phyloP scores from a whole-genome alignment of 2,329 filamentous ascomycete genomes.

The Apiospora rasikravindrae region DNA sequence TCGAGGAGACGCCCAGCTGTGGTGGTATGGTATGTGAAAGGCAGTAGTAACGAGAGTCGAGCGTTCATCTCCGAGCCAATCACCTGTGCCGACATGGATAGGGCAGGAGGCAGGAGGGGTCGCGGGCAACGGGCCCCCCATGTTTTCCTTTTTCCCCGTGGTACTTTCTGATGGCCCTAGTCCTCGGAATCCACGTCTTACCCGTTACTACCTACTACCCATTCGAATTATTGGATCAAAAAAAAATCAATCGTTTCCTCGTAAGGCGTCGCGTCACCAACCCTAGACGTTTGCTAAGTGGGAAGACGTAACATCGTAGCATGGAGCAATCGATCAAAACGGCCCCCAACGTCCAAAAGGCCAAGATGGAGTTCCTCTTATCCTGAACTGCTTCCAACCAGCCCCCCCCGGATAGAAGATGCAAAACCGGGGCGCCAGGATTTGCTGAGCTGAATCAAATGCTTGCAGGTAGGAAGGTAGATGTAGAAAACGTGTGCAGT shows the following conservation, averaged over 20 bases:
- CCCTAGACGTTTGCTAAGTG: neutral
- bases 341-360: neutral
- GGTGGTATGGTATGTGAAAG: neutral
- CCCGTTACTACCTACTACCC: neutral
- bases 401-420: neutral
- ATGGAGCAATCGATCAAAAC: neutral
- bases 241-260: neutral
- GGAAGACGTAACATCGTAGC: neutral
- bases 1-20: neutral
- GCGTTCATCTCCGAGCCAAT: neutral
- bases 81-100: neutral
- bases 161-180: neutral
- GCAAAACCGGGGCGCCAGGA: neutral
- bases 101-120: neutral
- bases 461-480: neutral
- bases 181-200: neutral
- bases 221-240: neutral
- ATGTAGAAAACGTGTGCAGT: neutral
- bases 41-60: neutral
- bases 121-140: neutral
- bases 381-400: neutral
- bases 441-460: neutral
- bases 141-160: neutral
- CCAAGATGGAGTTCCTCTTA: neutral
- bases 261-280: neutral